These are phyloP conservation scores for Buxus sempervirens DNA, from an alignment of 164 flowering plant species.

Conservation along the genomic window DNA sequence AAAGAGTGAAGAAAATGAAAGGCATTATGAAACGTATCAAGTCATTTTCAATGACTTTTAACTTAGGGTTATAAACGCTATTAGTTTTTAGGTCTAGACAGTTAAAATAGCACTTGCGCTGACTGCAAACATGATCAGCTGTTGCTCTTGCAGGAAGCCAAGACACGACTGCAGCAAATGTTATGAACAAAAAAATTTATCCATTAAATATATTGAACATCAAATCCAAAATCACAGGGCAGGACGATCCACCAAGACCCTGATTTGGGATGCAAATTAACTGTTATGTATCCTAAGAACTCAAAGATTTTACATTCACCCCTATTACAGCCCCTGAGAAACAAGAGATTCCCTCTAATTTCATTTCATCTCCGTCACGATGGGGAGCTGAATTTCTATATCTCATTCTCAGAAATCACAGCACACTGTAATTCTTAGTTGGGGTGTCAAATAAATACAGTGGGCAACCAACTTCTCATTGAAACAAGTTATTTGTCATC, in stretches of 20 bases:
- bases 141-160: background rate
- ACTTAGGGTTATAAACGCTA: no score
- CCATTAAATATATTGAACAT: background rate
- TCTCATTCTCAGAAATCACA: background rate
- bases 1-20: no score
- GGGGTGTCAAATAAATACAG: background rate
- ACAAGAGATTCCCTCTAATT: background rate
- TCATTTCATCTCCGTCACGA: background rate
- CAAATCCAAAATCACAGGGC: background rate
- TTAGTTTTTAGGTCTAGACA: no score
- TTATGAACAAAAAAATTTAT: no score
- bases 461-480: background rate
- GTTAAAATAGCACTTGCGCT: no score
- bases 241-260: background rate
- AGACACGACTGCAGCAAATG: background rate
- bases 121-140: no score
- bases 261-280: background rate
- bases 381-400: background rate
- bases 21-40: no score
- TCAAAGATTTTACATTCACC: background rate
- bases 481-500: conserved; percentile 27
- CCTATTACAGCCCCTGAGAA: background rate
- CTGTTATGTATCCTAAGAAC: background rate
- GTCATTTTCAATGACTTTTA: no score
- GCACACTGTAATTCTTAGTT: background rate